A percentile compares a stretch with the other conserved stretches of the same genome.
phyloP scores from a whole-genome alignment of 1,284 basidiomycete species.

The Stereum hirsutum region DNA sequence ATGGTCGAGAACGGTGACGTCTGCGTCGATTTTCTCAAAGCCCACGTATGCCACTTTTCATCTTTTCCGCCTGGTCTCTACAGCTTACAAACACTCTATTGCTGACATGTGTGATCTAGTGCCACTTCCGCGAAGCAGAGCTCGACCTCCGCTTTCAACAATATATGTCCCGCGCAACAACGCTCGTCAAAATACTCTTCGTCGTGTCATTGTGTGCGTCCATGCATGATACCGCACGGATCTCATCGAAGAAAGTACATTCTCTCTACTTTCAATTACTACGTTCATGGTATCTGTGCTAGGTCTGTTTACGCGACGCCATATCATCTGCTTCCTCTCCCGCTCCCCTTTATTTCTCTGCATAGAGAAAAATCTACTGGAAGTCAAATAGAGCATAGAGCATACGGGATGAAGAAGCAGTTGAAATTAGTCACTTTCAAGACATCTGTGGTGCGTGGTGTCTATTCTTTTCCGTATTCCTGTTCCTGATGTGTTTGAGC shows the following conservation, averaged over 20 bases:
- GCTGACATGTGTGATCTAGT: conserved; percentile 36
- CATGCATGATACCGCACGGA: conserved; percentile 63
- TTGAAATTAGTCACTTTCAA: too few relatives aligned
- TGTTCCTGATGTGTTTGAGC: too few relatives aligned
- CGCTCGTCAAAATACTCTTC: conserved; percentile 91
- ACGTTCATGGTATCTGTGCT: too few relatives aligned
- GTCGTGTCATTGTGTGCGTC: conserved; percentile 75
- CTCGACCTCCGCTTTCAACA: conserved; percentile 91
- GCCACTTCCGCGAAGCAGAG: conserved; percentile 85
- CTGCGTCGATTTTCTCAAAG: conserved; percentile 81
- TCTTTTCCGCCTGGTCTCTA: not conserved
- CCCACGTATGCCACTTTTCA: conserved; percentile 80
- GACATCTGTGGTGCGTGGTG: too few relatives aligned
- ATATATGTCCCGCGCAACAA: conserved; percentile 94
- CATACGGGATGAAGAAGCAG: too few relatives aligned
- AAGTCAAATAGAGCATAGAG: too few relatives aligned
- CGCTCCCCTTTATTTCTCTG: too few relatives aligned
- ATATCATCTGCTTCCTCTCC: too few relatives aligned
- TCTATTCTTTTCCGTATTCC: too few relatives aligned
- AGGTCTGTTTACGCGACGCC: too few relatives aligned
- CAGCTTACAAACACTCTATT: not conserved
- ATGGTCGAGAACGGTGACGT: conserved; percentile 92
- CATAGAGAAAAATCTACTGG: too few relatives aligned
- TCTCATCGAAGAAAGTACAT: conserved; percentile 63
- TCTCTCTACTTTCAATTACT: too few relatives aligned